A percentile compares a stretch with the other conserved stretches of the same genome.
phyloP scores from a whole-genome alignment of 2,329 filamentous ascomycete genomes.

The Simplicillium aogashimaense region DNA sequence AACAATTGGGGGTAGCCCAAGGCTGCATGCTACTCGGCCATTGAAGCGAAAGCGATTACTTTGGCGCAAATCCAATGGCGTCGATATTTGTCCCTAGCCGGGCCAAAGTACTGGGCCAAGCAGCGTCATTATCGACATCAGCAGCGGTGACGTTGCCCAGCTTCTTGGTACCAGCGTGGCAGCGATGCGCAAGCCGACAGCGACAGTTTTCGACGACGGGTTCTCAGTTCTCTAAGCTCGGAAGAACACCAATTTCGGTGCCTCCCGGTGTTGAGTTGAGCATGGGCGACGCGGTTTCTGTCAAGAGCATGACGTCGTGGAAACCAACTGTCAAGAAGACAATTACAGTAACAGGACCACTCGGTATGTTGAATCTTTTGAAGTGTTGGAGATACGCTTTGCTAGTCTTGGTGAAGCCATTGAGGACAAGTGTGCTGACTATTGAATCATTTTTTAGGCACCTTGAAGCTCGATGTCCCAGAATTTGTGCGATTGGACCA shows the following conservation, averaged over 20 bases:
- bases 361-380: slow-evolving; percentile 46
- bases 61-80: slow-evolving; percentile 17
- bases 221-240: slow-evolving; percentile 68
- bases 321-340: slow-evolving; percentile 53
- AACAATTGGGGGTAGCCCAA: not conserved
- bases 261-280: slow-evolving; percentile 75
- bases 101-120: slow-evolving; percentile 49
- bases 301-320: slow-evolving; percentile 47
- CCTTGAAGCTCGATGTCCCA: slow-evolving; percentile 69
- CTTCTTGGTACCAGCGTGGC: slow-evolving; percentile 67
- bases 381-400: not conserved
- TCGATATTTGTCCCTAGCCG: slow-evolving; percentile 57
- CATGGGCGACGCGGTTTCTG: slow-evolving; percentile 50
- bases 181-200: slow-evolving; percentile 20
- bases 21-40: not conserved
- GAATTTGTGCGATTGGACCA: slow-evolving; percentile 64
- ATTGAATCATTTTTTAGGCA: slow-evolving; percentile 36
- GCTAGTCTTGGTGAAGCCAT: not conserved
- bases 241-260: slow-evolving; percentile 67
- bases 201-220: slow-evolving; percentile 60
- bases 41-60: not conserved
- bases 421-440: slow-evolving; percentile 8
- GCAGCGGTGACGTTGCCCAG: slow-evolving; percentile 49
- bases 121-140: slow-evolving; percentile 31
- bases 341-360: slow-evolving; percentile 69